phyloP scores from a whole-genome alignment of 495 filamentous ascomycete species.

The Viridothelium virens region DNA sequence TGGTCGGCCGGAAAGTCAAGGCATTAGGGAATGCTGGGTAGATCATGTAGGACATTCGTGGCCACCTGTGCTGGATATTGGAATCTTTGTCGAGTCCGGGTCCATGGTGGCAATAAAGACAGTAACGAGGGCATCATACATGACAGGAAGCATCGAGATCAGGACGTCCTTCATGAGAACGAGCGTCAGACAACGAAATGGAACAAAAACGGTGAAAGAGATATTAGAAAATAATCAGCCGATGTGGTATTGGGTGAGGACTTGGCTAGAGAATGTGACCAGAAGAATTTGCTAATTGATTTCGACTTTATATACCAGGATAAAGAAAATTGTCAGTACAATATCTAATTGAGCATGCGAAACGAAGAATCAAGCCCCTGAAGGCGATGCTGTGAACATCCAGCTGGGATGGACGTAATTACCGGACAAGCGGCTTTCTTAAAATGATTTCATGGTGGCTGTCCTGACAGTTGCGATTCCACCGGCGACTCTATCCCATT shows the following conservation, averaged over 20 bases:
- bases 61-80: no score
- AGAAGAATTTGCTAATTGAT: no score
- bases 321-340: neutral
- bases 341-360: neutral
- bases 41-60: neutral
- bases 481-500: neutral
- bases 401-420: neutral
- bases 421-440: neutral
- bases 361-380: neutral
- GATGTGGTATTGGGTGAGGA: no score
- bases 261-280: no score
- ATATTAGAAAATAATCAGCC: neutral
- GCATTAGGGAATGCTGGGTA: conserved; percentile 8
- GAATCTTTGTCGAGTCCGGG: conserved; percentile 12
- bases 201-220: conserved; percentile 14
- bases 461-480: neutral
- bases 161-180: conserved; percentile 7
- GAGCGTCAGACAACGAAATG: conserved; percentile 21
- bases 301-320: neutral
- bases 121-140: conserved; percentile 21
- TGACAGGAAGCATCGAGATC: conserved; percentile 20
- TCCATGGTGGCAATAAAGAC: conserved; percentile 21
- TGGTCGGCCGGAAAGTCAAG: conserved; percentile 11
- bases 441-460: neutral
- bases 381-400: neutral